Percentiles rank a stretch among this genome's conserved stretches.
These are phyloP conservation scores for Drechslerella dactyloides DNA, from an alignment of 2,329 filamentous ascomycete species.

Conservation along the genomic window DNA sequence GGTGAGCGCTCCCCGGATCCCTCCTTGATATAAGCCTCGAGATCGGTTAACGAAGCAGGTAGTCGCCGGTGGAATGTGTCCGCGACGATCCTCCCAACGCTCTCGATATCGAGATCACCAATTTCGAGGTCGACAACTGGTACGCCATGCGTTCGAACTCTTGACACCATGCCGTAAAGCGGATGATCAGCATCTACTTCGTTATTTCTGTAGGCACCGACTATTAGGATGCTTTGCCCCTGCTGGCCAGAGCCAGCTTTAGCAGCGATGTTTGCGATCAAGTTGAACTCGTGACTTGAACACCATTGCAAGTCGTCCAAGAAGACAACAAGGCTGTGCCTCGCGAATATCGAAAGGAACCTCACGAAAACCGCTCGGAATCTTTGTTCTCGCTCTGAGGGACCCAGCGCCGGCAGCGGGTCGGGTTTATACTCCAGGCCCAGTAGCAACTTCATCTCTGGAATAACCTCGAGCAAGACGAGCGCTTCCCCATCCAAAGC, in stretches of 20 bases:
- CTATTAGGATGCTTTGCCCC: conserved; percentile 53
- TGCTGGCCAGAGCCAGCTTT: conserved; percentile 53
- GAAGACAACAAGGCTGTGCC: conserved; percentile 54
- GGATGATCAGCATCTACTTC: conserved; percentile 54
- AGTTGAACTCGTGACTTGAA: conserved; percentile 53
- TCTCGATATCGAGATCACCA: conserved; percentile 54
- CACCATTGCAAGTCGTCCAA: conserved; percentile 55
- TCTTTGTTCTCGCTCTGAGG: conserved; percentile 53
- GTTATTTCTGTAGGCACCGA: conserved; percentile 55
- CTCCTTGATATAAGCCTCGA: conserved; percentile 32
- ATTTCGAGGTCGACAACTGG: conserved; percentile 52
- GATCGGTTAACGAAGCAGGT: conserved; percentile 24
- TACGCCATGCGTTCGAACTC: conserved; percentile 51
- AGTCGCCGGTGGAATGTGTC: conserved; percentile 54
- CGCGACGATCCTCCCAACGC: conserved; percentile 54
- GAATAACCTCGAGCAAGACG: conserved; percentile 54
- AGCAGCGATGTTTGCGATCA: conserved; percentile 54
- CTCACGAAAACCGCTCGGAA: conserved; percentile 52
- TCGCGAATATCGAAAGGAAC: conserved; percentile 52
- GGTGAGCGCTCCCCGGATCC: conserved; percentile 1
- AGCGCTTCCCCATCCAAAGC: conserved; percentile 55
- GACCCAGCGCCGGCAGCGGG: conserved; percentile 52
- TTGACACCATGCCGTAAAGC: conserved; percentile 52
- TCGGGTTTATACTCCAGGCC: conserved; percentile 54
- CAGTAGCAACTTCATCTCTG: conserved; percentile 54